A percentile compares a stretch with the other conserved stretches of the same genome.
These are phyloP conservation scores for Colletotrichum noveboracense DNA, from an alignment of 2,329 filamentous ascomycete genomes.

Conservation along the genomic window DNA sequence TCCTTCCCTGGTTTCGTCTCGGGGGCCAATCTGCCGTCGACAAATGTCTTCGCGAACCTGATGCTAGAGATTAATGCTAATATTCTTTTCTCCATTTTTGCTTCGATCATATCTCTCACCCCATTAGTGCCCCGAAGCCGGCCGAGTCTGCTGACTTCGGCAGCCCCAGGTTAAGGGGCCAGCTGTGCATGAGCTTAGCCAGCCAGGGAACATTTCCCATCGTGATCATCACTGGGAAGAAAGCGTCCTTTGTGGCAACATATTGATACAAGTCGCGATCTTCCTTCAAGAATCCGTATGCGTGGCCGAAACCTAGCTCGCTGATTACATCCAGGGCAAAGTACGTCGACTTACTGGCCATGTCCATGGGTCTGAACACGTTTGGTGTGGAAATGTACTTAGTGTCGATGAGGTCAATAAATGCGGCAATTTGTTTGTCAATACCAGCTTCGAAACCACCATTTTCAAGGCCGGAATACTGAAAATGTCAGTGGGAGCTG, in stretches of 20 bases:
- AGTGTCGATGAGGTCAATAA: slow-evolving; percentile 16
- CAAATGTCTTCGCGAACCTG: slow-evolving; percentile 32
- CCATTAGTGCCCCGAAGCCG: slow-evolving; percentile 37
- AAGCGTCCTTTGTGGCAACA: slow-evolving; percentile 17
- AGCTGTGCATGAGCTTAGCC: slow-evolving; percentile 25
- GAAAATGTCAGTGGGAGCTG: neutral
- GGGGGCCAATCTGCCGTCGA: slow-evolving; percentile 29
- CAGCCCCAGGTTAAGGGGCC: slow-evolving; percentile 23
- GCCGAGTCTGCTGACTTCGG: slow-evolving; percentile 31
- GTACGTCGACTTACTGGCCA: slow-evolving; percentile 17
- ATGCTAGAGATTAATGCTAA: accelerated
- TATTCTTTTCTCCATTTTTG: accelerated
- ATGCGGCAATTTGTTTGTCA: neutral
- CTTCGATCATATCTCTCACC: slow-evolving; percentile 15
- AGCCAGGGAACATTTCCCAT: slow-evolving; percentile 29
- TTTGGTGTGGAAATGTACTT: slow-evolving; percentile 19
- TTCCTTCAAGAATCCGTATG: slow-evolving; percentile 30
- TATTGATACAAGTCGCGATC: slow-evolving; percentile 29
- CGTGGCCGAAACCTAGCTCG: slow-evolving; percentile 28
- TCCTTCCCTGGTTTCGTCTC: slow-evolving; percentile 31
- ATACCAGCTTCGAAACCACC: slow-evolving; percentile 16
- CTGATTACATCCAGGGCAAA: slow-evolving; percentile 31
- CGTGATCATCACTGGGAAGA: slow-evolving; percentile 22
- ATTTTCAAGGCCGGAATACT: slow-evolving; percentile 21
- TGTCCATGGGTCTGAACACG: slow-evolving; percentile 16